These are phyloP conservation scores for Hymenoscyphus infarciens DNA, from an alignment of 2,329 filamentous ascomycete species.

Conservation along the genomic window DNA sequence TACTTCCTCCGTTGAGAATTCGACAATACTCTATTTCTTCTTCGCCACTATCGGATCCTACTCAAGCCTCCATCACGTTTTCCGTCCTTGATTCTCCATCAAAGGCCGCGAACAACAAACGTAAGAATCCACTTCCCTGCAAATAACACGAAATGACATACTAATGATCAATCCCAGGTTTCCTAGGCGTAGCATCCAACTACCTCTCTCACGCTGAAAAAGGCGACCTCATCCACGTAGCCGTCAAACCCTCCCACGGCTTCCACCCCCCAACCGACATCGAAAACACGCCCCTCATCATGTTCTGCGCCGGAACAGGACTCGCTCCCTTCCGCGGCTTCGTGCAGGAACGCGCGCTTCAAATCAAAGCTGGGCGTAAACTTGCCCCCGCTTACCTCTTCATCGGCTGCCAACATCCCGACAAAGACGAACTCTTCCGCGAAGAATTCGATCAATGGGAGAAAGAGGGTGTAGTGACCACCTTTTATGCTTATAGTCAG, in stretches of 20 bases:
- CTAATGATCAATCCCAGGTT: constrained; percentile 33
- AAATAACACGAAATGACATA: not conserved
- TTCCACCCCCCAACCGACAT: constrained; percentile 27
- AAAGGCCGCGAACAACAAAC: constrained; percentile 32
- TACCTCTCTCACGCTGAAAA: constrained; percentile 42
- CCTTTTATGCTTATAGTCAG: constrained; percentile 27
- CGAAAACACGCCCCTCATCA: constrained; percentile 34
- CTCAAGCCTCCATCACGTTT: constrained; percentile 56
- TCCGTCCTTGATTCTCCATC: constrained; percentile 50
- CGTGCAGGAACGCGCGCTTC: constrained; percentile 45
- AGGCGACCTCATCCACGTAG: constrained; percentile 39
- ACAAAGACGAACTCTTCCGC: constrained; percentile 25
- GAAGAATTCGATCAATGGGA: constrained; percentile 28
- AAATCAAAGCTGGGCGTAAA: constrained; percentile 37
- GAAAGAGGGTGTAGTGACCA: constrained; percentile 24
- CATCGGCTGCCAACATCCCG: constrained; percentile 28
- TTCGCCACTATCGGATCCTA: constrained; percentile 52
- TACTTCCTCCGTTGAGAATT: constrained; percentile 73
- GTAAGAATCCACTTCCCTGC: not conserved
- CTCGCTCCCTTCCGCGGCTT: constrained; percentile 49
- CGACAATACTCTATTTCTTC: constrained; percentile 81
- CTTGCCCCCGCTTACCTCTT: constrained; percentile 30
- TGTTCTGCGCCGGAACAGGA: constrained; percentile 37
- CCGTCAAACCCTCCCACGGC: constrained; percentile 41
- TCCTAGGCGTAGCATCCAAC: constrained; percentile 48